Conservation (phyloP, 1,284 basidiomycete genomes). For the Trichosporon inkin region DNA sequence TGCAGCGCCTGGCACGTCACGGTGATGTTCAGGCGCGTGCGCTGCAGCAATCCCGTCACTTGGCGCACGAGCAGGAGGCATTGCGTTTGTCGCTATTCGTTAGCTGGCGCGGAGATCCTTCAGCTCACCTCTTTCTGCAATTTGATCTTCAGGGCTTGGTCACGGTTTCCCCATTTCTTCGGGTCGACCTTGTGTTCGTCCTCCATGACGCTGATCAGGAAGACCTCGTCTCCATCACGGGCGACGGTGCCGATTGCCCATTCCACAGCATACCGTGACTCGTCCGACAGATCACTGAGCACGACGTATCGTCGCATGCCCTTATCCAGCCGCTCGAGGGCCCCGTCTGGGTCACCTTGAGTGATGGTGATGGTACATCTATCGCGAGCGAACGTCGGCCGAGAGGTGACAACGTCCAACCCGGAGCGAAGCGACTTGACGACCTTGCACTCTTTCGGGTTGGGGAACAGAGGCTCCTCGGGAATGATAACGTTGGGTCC, state of each 20-base stretch:
- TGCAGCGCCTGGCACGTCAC: constrained; percentile 93
- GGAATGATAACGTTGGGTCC: constrained; percentile 74
- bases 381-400: constrained; percentile 84
- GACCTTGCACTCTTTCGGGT: constrained; percentile 24
- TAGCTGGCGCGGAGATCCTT: not conserved
- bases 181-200: constrained; percentile 91
- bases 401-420: constrained; percentile 58
- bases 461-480: constrained; percentile 40
- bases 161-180: constrained; percentile 60
- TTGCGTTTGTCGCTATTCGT: constrained; percentile 70
- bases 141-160: constrained; percentile 69
- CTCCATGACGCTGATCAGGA: constrained; percentile 86
- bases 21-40: constrained; percentile 79
- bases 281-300: constrained; percentile 88
- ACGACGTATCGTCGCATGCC: constrained; percentile 74
- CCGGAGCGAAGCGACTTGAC: constrained; percentile 38
- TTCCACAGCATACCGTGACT: constrained; percentile 84
- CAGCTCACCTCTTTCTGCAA: constrained; percentile 79
- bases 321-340: constrained; percentile 57
- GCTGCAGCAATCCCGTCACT: constrained; percentile 80
- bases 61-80: constrained; percentile 83
- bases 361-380: constrained; percentile 84
- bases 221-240: constrained; percentile 85
- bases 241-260: constrained; percentile 96
- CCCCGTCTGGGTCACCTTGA: constrained; percentile 70